Conservation (phyloP, 805 yeast species). For the Hanseniaspora thailandica region DNA sequence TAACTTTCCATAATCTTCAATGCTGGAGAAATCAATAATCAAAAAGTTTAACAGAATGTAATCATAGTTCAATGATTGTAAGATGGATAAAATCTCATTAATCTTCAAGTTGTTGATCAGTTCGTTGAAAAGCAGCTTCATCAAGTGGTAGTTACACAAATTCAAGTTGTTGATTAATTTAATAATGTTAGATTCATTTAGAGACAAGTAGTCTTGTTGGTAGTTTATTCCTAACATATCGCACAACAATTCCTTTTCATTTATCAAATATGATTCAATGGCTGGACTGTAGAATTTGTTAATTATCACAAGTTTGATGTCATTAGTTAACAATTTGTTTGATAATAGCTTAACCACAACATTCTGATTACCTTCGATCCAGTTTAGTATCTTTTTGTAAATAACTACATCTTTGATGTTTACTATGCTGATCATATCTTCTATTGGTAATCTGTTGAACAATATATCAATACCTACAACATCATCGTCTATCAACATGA, state of each 20-base stretch:
- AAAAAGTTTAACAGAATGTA: conserved; percentile 5
- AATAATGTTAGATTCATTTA: conserved; percentile 9
- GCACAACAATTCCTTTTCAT: conserved; percentile 6
- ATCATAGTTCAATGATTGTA: conserved; percentile 1
- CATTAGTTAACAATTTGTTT: neutral
- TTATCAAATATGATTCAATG: neutral
- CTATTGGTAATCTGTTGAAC: conserved; percentile 4
- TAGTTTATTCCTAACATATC: conserved; percentile 1
- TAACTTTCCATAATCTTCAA: conserved; percentile 14
- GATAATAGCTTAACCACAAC: neutral
- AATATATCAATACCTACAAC: neutral
- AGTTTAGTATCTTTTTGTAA: neutral
- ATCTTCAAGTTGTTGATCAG: conserved; percentile 11
- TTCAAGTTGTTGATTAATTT: conserved; percentile 8
- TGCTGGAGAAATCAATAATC: conserved; percentile 9
- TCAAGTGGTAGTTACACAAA: conserved; percentile 1
- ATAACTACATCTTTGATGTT: neutral
- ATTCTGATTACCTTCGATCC: neutral
- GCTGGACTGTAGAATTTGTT: neutral
- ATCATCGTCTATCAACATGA: conserved; percentile 1
- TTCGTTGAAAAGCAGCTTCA: conserved; percentile 9
- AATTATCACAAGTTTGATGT: neutral
- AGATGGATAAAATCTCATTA: conserved; percentile 1
- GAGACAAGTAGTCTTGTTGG: neutral
- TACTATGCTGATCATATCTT: neutral